Conservation (phyloP, 345 rosid species). For the Excoecaria agallocha region DNA sequence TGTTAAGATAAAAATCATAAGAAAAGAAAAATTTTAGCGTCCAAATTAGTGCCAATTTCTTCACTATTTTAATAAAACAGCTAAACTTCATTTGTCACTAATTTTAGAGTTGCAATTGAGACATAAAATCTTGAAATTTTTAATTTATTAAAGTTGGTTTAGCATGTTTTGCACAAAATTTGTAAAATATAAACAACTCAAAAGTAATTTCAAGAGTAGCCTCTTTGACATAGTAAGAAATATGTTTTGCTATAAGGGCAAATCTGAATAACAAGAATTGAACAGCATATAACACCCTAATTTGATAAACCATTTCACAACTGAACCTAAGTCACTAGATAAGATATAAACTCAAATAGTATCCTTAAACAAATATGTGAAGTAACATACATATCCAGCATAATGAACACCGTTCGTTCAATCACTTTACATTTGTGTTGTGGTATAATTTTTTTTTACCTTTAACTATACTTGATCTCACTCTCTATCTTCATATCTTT, state of each 20-base stretch:
- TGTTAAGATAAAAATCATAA: conserved; percentile 15
- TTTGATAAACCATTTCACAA: too few species aligned
- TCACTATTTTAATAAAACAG: background rate
- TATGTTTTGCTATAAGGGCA: background rate
- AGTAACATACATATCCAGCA: too few species aligned
- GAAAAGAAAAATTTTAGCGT: background rate
- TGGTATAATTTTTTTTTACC: too few species aligned
- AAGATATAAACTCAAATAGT: too few species aligned
- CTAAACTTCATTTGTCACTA: background rate
- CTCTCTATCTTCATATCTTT: too few species aligned
- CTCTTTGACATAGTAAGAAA: background rate
- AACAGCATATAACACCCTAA: too few species aligned
- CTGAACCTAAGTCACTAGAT: too few species aligned
- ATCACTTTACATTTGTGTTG: too few species aligned
- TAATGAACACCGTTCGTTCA: too few species aligned
- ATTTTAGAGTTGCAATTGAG: background rate
- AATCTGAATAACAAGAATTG: background rate
- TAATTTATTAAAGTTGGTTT: background rate
- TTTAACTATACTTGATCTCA: too few species aligned
- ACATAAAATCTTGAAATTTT: background rate
- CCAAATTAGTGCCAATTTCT: background rate
- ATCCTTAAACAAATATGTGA: too few species aligned
- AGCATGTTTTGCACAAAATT: background rate
- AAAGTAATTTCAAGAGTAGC: background rate
- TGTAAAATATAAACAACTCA: background rate